Evolutionary conservation across 495 filamentous ascomycete species (phyloP), one percentile per base, ranked within the genome.

Genomic region (Neurospora sp.): DNA sequence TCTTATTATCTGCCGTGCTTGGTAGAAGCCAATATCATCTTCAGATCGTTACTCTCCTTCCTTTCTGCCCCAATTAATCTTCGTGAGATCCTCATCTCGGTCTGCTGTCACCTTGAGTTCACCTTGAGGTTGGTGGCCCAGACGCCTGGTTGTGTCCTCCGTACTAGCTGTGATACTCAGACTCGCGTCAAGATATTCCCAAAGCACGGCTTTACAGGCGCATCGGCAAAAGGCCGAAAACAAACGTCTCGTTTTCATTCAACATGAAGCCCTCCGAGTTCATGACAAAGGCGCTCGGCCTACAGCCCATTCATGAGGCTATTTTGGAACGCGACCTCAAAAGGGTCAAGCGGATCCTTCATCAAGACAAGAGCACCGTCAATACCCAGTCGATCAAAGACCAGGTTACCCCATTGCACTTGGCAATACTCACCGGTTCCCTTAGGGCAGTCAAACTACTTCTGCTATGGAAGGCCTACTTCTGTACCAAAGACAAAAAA

Each of bases 31-130:
- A 31, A 16, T 35, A 35, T 8, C 53, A 61, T 16, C 0, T 8
- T 31, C 53, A 61, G 12, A 61, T 35, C 0, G 3, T 16, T 61
- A 16, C 27, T 61, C 0, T 61, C 53, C 27, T 0, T 0, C 27
- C 0, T 0, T 35, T 35, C 27, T 61, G 0, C 6, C 3, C 12
- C 0, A 35, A 61, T 0, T 14, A 27, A 17, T 0, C 1, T 61
- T 27, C 27, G 53, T 61, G 27, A 61, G 12, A 35, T 31, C 14
- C 22, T 61, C 27, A 61, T 61, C 53, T 35, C 53, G 53, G 27
- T 61, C 6, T 31, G 27, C 27, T 35, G 12, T 35, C 22, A 61
- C 53, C 27, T 61, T 35, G 53, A 35, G 27, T 1, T 61, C 53
- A 61, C 53, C 12, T 16, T 1, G 53, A 16, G 53, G 1, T 61